Base-by-base conservation (phyloP, 306 rosid genomes). In the Prunus davidiana region DNA sequence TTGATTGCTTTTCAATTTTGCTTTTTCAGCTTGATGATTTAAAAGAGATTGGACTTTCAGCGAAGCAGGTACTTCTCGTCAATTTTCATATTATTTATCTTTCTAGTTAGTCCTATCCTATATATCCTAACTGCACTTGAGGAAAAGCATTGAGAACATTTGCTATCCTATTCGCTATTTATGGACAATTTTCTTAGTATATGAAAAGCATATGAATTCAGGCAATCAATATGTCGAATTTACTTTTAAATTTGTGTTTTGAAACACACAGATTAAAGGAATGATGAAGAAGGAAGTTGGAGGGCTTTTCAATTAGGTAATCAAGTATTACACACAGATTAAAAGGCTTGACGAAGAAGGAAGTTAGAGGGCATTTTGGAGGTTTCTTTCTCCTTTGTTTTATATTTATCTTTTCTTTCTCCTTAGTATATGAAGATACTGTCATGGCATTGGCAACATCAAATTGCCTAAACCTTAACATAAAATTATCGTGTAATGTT, bases 11-110 rank as follows among this genome's bases (percentile, higher is more conserved):
- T 15, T 20, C 18, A n/a, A 38, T 22, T 13, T 25, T 20, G 6
- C 45, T 45, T 15, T 52, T 81, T 78, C 89, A 95, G 98, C 82
- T 95, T 47, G 97, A 92, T 80, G 98, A 95, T 86, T 76, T 95
- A 57, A 84, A 80, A 82, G 86, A 85, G 12, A 88, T 95, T 76
- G 98, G 98, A 77, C 87, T 95, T 52, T 87, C 97, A 0, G 92
- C 84, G 12, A 95, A 92, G 78, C 96, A 90, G 96, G 98, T 94
- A 65, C 51, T 14, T 65, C 80, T 76, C 55, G 73, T 34, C 69
- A 15, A 8, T 45, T 58, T 57, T 30, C 38, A 43, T 24, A 18
- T 19, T 27, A 32, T 7, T 16, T 15, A 8, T 34, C 8, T 34
- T 34, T 34, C 41, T 34, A 34, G 41, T 34, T 34, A 34, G 41